phyloP scores from a whole-genome alignment of 345 rosid genomes.

The Nephelium lappaceum region DNA sequence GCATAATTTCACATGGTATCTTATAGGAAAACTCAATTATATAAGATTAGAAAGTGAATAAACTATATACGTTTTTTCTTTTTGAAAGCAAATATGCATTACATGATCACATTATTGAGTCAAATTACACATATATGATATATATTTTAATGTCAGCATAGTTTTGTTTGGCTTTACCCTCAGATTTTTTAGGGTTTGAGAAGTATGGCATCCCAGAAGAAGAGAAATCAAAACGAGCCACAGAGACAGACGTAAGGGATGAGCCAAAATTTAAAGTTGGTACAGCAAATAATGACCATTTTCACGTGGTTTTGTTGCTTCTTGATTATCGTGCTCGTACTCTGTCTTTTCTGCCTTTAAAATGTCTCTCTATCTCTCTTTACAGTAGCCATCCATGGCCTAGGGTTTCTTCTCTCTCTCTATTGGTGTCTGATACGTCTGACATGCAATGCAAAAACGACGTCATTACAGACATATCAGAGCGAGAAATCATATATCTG shows the following conservation, averaged over 20 bases:
- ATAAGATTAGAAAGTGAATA: no score
- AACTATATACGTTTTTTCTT: no score
- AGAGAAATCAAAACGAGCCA: background rate
- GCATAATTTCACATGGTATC: no score
- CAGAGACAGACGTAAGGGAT: background rate
- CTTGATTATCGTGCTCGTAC: background rate
- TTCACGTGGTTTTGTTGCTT: conserved; percentile 31
- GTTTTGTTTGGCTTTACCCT: background rate
- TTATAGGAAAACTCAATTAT: no score
- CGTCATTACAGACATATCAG: background rate
- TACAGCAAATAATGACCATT: conserved; percentile 13
- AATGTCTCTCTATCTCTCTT: background rate
- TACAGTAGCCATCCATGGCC: background rate
- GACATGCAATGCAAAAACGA: background rate
- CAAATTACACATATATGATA: no score
- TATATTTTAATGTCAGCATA: background rate
- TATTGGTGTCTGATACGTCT: background rate
- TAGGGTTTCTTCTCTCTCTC: background rate
- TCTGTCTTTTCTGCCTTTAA: background rate
- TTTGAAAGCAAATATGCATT: no score
- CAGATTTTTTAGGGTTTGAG: background rate
- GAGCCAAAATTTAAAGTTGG: background rate
- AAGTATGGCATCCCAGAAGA: background rate
- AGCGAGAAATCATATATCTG: background rate
- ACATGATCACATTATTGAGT: no score